Percentiles rank a stretch among this genome's conserved stretches.
Conservation (phyloP, 768 basidiomycete genomes). For the Lactarius akahatsu region DNA sequence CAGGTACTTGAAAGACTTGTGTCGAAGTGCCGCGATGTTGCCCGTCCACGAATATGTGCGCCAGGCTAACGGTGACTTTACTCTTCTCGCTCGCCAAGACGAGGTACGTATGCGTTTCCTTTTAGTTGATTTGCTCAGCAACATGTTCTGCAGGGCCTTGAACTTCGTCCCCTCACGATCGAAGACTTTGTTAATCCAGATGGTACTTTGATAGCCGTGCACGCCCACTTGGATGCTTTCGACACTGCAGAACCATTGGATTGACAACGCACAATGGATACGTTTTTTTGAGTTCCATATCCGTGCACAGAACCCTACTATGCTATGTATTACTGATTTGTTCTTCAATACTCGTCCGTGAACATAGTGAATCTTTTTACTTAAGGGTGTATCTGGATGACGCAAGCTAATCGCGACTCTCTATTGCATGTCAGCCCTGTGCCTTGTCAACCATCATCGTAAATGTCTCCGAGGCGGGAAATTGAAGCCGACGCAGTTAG, state of each 20-base stretch:
- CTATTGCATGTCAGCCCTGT: too few species aligned
- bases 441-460: too few species aligned
- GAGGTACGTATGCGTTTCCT: conserved; percentile 40
- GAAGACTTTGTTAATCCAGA: conserved; percentile 63
- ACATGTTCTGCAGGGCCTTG: conserved; percentile 57
- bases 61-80: conserved; percentile 45
- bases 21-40: conserved; percentile 90
- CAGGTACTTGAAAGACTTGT: conserved; percentile 88
- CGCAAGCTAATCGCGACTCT: too few species aligned
- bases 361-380: too few species aligned
- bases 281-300: too few species aligned
- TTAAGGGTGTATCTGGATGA: too few species aligned
- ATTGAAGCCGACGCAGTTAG: too few species aligned
- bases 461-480: too few species aligned
- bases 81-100: conserved; percentile 46
- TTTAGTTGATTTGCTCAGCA: background rate
- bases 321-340: too few species aligned
- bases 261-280: too few species aligned
- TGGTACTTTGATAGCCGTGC: conserved; percentile 22
- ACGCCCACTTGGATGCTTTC: background rate
- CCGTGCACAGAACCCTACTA: too few species aligned
- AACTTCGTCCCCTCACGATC: conserved; percentile 67
- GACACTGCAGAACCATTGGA: conserved; percentile 1
- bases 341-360: too few species aligned
- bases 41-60: conserved; percentile 85